Base-by-base conservation (phyloP, 352 stramenopile genomes). In the Globisporangium paroecandrum region DNA sequence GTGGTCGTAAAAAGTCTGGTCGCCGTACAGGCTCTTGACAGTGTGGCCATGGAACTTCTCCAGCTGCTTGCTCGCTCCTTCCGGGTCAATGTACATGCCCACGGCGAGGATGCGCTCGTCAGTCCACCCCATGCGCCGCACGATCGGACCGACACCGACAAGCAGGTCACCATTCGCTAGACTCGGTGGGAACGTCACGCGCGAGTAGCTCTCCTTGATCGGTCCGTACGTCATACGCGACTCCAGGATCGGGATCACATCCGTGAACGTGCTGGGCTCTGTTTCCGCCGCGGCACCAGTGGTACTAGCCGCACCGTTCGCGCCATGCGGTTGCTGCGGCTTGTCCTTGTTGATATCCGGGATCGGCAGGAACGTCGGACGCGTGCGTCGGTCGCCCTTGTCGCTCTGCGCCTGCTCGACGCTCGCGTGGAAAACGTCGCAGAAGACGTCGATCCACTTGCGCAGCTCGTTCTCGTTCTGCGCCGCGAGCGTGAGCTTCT, bases 381-480 rank as follows among this genome's bases (percentile, higher is more conserved):
- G 71, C 18, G 80, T 76, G 38, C 83, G 76, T 22, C 83, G 80
- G 51, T 92, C 81, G 2, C 77, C 75, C 70, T 89, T 89, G 65
- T 77, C 87, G 41, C 82, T 79, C 3, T 66, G 38, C 46, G 67
- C 71, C 56, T 90, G 81, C 62, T 93, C 85, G 38, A 93, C 78
- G 55, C 79, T 93, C 24, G 83, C 85, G 64, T 91, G 82, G 70
- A 91, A 93, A 3, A 89, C 75, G 58, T 91, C 83, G 38, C 77
- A 87, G 57, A 93, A 90, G 36, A 89, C 79, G 65, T 94, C 84
- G 58, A 94, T 87, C 86, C 86, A 94, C 69, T 86, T 82, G 51
- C 85, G 81, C 20, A 83, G 69, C 65, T 93, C 84, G 20, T 77
- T 69, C 57, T 90, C 84, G n/a, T 77, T 91, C n/a, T 79, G 76